These are phyloP conservation scores for Colletotrichum sansevieriae DNA, from an alignment of 2,329 filamentous ascomycete species.

Conservation along the genomic window DNA sequence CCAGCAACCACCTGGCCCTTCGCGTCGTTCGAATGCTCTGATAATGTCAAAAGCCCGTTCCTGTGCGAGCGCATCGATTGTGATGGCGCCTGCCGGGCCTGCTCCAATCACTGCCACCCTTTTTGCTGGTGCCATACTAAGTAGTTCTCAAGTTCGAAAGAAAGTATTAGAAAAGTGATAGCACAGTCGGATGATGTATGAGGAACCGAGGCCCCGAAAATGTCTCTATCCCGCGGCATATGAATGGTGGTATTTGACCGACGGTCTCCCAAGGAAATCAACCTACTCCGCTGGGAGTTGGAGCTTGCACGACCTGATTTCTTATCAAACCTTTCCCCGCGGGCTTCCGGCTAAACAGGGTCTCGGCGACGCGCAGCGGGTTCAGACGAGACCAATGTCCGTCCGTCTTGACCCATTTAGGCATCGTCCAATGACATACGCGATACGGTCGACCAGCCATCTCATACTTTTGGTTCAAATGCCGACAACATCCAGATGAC, in stretches of 20 bases:
- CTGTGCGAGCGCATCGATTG: conserved; percentile 70
- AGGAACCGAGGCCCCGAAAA: too few species aligned
- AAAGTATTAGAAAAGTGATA: too few species aligned
- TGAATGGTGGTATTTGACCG: too few species aligned
- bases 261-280: too few species aligned
- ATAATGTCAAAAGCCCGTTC: conserved; percentile 71
- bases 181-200: too few species aligned
- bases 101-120: conserved; percentile 71
- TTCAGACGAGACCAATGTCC: background rate
- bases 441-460: background rate
- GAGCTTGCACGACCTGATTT: background rate
- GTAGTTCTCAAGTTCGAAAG: fast-evolving
- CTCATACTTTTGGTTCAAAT: conserved; percentile 13
- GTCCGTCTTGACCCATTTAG: background rate
- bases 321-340: background rate
- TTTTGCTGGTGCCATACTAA: conserved; percentile 42
- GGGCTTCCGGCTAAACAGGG: background rate
- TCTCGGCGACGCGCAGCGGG: background rate
- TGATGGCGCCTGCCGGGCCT: conserved; percentile 71
- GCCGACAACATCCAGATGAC: conserved; percentile 16
- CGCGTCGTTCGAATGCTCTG: conserved; percentile 73
- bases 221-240: too few species aligned
- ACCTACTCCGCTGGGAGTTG: background rate
- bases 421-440: background rate
- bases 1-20: conserved; percentile 72